A percentile compares a stretch with the other conserved stretches of the same genome.
These are phyloP conservation scores for Bothriochloa decipiens DNA, from an alignment of 176 grass and related monocot species.

Conservation along the genomic window DNA sequence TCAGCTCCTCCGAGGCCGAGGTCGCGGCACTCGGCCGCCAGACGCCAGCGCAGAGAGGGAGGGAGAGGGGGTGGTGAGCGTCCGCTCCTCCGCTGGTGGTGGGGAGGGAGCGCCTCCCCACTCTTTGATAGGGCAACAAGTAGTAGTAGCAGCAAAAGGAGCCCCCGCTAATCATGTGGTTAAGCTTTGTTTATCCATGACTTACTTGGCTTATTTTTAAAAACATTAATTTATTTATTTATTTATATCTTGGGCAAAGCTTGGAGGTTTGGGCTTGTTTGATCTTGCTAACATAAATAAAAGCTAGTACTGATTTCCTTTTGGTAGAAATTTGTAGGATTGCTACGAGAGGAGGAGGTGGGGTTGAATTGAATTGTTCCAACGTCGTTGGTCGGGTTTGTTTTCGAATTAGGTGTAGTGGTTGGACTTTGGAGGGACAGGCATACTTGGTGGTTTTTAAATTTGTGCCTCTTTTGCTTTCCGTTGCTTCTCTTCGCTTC, in stretches of 20 bases:
- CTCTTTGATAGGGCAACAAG: neutral
- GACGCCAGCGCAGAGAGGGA: too few relatives aligned
- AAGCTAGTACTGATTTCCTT: neutral
- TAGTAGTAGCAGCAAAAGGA: neutral
- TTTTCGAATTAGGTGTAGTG: slow-evolving; percentile 37
- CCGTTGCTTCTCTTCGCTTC: neutral
- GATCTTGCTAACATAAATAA: neutral
- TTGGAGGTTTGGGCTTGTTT: slow-evolving; percentile 14
- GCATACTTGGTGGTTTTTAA: neutral
- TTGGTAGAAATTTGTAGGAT: neutral
- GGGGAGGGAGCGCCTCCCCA: slow-evolving; percentile 13
- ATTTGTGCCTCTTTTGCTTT: neutral
- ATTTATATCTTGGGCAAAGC: neutral
- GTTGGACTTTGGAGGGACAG: slow-evolving; percentile 6
- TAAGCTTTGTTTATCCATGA: neutral
- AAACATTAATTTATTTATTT: neutral
- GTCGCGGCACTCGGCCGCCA: too few relatives aligned
- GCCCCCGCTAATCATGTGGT: neutral
- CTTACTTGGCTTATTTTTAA: neutral
- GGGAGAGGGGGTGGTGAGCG: neutral
- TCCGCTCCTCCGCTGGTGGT: slow-evolving; percentile 36
- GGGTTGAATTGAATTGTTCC: slow-evolving; percentile 31
- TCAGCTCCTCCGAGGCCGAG: too few relatives aligned
- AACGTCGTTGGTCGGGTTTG: slow-evolving; percentile 21
- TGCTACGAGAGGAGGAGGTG: neutral